phyloP scores from a whole-genome alignment of 495 filamentous ascomycete species.

The Neurospora sp. region DNA sequence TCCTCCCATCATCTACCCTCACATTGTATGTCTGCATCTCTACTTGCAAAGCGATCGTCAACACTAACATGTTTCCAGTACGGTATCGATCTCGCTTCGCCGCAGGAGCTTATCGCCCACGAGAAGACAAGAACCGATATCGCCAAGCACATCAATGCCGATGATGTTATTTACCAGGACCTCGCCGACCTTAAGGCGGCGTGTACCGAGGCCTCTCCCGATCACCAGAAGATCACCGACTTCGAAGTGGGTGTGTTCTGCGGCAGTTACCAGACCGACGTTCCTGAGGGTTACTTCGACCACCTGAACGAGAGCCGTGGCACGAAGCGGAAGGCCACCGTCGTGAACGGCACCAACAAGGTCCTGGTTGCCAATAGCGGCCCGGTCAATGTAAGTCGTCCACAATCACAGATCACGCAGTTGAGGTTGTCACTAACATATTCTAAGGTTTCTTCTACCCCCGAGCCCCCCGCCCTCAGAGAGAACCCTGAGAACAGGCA shows the following conservation, averaged over 20 bases:
- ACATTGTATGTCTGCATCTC: constrained; percentile 25
- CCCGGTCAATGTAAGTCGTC: constrained; percentile 9
- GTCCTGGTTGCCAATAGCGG: constrained; percentile 11
- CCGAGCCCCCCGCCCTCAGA: not conserved
- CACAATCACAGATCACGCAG: not conserved
- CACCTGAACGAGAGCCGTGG: constrained; percentile 70
- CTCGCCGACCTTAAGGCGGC: constrained; percentile 74
- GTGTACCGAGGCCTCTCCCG: constrained; percentile 60
- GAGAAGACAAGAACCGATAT: constrained; percentile 58
- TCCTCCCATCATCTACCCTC: constrained; percentile 64
- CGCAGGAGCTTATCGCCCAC: constrained; percentile 75
- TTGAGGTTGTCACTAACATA: not conserved
- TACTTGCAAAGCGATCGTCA: not conserved
- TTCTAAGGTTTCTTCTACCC: not conserved
- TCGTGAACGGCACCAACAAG: not conserved
- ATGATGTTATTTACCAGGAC: constrained; percentile 82
- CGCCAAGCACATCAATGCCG: constrained; percentile 77
- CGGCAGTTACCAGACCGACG: constrained; percentile 78
- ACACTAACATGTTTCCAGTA: constrained; percentile 34
- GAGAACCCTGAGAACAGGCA: constrained; percentile 13
- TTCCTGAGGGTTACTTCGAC: constrained; percentile 75
- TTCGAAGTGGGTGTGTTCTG: constrained; percentile 98
- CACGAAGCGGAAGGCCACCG: constrained; percentile 48
- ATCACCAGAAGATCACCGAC: constrained; percentile 35
- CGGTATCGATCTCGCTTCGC: constrained; percentile 83